Percentiles rank a stretch among this genome's conserved stretches.
Conservation (phyloP, 2,329 filamentous ascomycete genomes). For the Leptosphaerulina australis region DNA sequence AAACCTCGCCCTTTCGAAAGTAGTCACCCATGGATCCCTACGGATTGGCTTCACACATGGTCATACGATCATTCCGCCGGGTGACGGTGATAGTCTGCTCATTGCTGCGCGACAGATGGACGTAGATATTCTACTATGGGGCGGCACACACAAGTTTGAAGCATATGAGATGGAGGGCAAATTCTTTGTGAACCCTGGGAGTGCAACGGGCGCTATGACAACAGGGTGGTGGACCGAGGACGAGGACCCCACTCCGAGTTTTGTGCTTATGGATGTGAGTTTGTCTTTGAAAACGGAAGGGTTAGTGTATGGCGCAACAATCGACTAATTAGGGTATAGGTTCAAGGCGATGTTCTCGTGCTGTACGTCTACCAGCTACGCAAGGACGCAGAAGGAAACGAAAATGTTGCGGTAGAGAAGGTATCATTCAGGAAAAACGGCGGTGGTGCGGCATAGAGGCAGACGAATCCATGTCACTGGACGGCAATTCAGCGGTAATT, state of each 20-base stretch:
- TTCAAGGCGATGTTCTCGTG: constrained; percentile 94
- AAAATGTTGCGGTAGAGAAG: constrained; percentile 62
- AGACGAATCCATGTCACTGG: constrained; percentile 12
- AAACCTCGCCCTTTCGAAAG: constrained; percentile 68
- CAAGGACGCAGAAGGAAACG: constrained; percentile 58
- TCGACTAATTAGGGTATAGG: constrained; percentile 58
- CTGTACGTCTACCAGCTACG: constrained; percentile 82
- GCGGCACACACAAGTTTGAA: constrained; percentile 72
- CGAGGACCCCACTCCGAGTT: constrained; percentile 80
- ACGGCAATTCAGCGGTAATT: constrained; percentile 14
- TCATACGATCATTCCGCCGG: constrained; percentile 72
- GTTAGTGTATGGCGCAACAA: not conserved
- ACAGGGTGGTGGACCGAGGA: constrained; percentile 63
- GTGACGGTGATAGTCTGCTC: constrained; percentile 68
- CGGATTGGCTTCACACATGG: constrained; percentile 74
- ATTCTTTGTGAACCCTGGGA: constrained; percentile 73
- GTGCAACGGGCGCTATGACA: constrained; percentile 69
- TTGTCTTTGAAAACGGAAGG: not conserved
- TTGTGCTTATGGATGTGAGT: constrained; percentile 97
- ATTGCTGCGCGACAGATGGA: constrained; percentile 75
- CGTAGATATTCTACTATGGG: constrained; percentile 72
- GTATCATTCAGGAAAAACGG: constrained; percentile 61
- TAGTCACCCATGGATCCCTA: constrained; percentile 71
- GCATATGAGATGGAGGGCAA: constrained; percentile 75
- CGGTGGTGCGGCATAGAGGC: constrained; percentile 46